A percentile compares a stretch with the other conserved stretches of the same genome.
These are phyloP conservation scores for Chlorella variabilis DNA, from an alignment of 163 green algal genomes.

Conservation along the genomic window DNA sequence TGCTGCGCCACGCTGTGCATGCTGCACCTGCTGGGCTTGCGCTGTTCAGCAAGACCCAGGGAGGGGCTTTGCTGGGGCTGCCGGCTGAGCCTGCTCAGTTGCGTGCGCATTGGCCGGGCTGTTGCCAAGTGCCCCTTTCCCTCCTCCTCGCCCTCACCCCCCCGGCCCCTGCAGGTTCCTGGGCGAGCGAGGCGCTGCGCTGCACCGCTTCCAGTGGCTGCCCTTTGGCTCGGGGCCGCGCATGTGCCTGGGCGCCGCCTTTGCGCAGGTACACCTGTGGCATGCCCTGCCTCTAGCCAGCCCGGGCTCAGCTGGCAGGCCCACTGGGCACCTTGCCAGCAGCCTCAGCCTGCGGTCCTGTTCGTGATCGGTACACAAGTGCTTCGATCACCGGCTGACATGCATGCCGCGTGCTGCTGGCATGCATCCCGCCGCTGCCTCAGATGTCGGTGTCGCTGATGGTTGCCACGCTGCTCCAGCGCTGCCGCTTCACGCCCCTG, in stretches of 20 bases:
- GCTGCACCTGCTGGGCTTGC: too few relatives aligned
- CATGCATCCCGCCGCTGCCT: not conserved
- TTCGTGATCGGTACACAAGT: too few relatives aligned
- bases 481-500: conserved; percentile 59
- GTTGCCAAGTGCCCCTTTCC: not conserved
- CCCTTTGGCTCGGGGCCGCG: conserved; percentile 71
- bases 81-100: not conserved
- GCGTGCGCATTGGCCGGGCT: conserved; percentile 4
- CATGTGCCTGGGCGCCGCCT: conserved; percentile 72
- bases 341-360: too few relatives aligned
- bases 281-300: too few relatives aligned
- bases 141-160: too few relatives aligned
- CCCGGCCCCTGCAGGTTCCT: conserved; percentile 49
- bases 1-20: not conserved
- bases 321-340: too few relatives aligned
- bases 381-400: not conserved
- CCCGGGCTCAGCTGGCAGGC: too few relatives aligned
- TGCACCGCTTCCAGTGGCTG: conserved; percentile 66
- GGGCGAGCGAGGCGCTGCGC: conserved; percentile 15
- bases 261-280: conserved; percentile 62
- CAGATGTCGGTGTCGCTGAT: conserved; percentile 69
- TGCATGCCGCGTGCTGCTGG: not conserved
- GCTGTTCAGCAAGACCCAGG: too few relatives aligned
- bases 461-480: conserved; percentile 66
- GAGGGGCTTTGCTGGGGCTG: not conserved